Evolutionary conservation across 345 rosid species (phyloP).

Genomic region (Aurinia saxatilis): DNA sequence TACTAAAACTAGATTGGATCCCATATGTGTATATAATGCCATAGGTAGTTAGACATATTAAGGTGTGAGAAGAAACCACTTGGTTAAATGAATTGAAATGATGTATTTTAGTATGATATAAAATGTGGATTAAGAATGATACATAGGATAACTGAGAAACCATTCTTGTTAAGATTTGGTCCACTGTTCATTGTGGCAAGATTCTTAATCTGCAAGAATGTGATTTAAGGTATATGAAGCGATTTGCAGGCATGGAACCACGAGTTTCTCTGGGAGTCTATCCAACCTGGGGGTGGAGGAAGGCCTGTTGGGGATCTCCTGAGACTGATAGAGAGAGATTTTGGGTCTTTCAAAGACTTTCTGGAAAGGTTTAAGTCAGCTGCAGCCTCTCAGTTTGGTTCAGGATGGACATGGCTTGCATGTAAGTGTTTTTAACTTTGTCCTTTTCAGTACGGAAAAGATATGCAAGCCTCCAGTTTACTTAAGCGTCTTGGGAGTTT

Average conservation of each 20-base stretch:
- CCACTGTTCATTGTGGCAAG: no score
- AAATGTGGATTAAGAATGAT: not conserved
- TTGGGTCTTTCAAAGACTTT: constrained; percentile 64
- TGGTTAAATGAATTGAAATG: not conserved
- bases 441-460: not conserved
- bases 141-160: not conserved
- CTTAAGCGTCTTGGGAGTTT: not conserved
- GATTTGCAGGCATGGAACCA: constrained; percentile 80
- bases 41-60: not conserved
- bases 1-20: not conserved
- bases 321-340: constrained; percentile 68
- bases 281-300: constrained; percentile 92
- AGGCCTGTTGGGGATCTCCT: constrained; percentile 79
- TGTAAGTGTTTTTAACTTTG: constrained; percentile 40
- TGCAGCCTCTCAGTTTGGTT: constrained; percentile 83
- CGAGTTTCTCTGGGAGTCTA: constrained; percentile 90
- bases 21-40: not conserved
- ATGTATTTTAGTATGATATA: not conserved
- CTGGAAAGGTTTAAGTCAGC: constrained; percentile 50
- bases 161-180: not conserved
- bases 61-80: not conserved
- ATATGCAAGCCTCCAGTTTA: not conserved
- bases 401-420: constrained; percentile 97
- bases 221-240: constrained; percentile 4
- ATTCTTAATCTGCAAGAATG: no score